Base-by-base conservation (phyloP, 345 rosid species). In the Hibiscus trionum region DNA sequence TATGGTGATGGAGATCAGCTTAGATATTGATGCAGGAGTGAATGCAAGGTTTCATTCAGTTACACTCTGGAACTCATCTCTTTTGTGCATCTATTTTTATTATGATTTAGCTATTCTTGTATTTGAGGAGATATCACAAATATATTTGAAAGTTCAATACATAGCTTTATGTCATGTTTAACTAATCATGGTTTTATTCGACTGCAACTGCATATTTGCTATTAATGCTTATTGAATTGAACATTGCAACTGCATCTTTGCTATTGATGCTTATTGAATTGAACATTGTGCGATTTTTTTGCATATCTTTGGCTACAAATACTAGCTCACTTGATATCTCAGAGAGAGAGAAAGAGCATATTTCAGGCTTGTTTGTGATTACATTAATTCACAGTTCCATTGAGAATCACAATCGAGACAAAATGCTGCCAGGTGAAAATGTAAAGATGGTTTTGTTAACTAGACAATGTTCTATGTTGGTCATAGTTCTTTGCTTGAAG, bases 401-500 rank as follows among this genome's bases (percentile, higher is more conserved):
- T 47, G 21, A 47, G n/a, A 53, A 42, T 15, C 33, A 3, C 57
- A 7, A 49, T 16, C 15, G 57, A 47, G 21, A 24, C 21, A 7
- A 46, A 66, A 21, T 53, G 37, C 49, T 26, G 16, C 15, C 2
- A 21, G 52, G 17, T 44, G 10, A 66, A 44, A 44, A 24, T 55
- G 35, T 63, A 63, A 37, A 61, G 5, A 7, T 44, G 11, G 52
- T 19, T 64, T 55, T 21, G 12, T 21, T 21, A 19, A 12, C 5
- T 1, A 49, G 53, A n/a, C 29, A 72, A 73, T 29, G 24, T 65
- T 53, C 70, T 65, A 50, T 70, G 85, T 70, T 74, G 77, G 55
- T 80, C 85, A 57, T 76, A 59, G 74, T 83, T 80, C 75, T 77
- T 86, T 17, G 85, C 77, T 27, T 83, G 87, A 56, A 76, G 78